Conservation (phyloP, 257 asterid species). For the Solanum piurae region DNA sequence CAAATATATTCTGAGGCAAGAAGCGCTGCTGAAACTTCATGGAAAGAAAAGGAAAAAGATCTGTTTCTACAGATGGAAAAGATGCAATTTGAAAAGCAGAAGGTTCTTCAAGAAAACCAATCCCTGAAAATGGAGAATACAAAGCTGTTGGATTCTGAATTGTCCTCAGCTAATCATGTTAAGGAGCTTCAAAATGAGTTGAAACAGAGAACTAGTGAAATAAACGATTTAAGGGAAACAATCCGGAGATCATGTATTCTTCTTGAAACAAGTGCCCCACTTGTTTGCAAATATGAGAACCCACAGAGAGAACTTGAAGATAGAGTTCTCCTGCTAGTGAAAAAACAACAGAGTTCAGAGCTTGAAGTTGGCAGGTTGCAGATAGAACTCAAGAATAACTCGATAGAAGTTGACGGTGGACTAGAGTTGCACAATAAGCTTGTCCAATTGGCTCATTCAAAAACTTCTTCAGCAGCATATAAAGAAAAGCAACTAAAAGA, state of each 20-base stretch:
- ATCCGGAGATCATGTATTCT: constrained; percentile 21
- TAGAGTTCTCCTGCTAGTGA: constrained; percentile 27
- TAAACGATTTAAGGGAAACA: constrained; percentile 20
- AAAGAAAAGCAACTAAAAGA: constrained; percentile 47
- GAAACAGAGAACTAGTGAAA: constrained; percentile 31
- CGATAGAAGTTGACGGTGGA: constrained; percentile 46
- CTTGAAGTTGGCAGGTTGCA: constrained; percentile 36
- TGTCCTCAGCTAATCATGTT: constrained; percentile 21
- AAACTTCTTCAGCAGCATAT: constrained; percentile 28
- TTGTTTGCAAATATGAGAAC: constrained; percentile 24
- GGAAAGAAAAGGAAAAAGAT: constrained; percentile 51
- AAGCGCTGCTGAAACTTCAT: constrained; percentile 54
- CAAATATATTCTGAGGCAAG: constrained; percentile 51
- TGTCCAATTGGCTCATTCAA: constrained; percentile 36
- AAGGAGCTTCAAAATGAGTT: constrained; percentile 39
- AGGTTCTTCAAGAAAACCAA: constrained; percentile 43
- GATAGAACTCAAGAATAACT: constrained; percentile 38
- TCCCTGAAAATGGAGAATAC: constrained; percentile 41
- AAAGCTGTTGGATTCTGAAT: constrained; percentile 26
- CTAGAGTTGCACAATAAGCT: constrained; percentile 48
- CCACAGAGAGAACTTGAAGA: constrained; percentile 32
- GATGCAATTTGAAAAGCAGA: constrained; percentile 45
- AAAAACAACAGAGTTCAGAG: constrained; percentile 31
- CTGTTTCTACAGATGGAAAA: constrained; percentile 43
- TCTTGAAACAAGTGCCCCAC: constrained; percentile 22